These are phyloP conservation scores for Hordeum marinum DNA, from an alignment of 176 grass and related monocot species.

Conservation along the genomic window DNA sequence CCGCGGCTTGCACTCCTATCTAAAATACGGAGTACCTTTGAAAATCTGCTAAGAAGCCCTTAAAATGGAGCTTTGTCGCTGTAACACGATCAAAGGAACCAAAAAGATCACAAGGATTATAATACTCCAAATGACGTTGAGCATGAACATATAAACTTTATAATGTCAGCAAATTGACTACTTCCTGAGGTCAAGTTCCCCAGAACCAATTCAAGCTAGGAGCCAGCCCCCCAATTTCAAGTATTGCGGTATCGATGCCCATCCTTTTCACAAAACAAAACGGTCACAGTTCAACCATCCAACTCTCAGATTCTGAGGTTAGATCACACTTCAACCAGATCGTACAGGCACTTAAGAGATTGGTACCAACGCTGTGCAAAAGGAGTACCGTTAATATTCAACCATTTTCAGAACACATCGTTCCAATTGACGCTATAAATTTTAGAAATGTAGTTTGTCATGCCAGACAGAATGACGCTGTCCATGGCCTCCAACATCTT, in stretches of 20 bases:
- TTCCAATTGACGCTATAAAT: conserved; percentile 26
- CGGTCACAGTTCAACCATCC: not conserved
- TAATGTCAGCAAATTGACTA: not conserved
- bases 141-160: too few relatives aligned
- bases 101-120: too few relatives aligned
- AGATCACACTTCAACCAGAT: not conserved
- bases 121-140: too few relatives aligned
- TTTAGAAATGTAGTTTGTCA: not conserved
- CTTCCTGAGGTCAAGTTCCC: not conserved
- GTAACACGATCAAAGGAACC: too few relatives aligned
- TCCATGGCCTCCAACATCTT: conserved; percentile 43
- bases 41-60: too few relatives aligned
- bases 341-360: not conserved
- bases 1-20: too few relatives aligned
- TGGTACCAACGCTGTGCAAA: not conserved
- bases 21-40: too few relatives aligned
- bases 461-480: conserved; percentile 12
- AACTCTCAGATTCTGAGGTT: not conserved
- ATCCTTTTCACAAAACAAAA: not conserved
- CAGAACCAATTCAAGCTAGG: too few relatives aligned
- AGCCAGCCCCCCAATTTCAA: not conserved
- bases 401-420: conserved; percentile 8
- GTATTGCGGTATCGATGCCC: not conserved
- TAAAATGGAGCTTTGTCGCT: too few relatives aligned
- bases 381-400: not conserved